A percentile compares a stretch with the other conserved stretches of the same genome.
phyloP scores from a whole-genome alignment of 1,139 yeast species.

The Blastobotrys elegans region DNA sequence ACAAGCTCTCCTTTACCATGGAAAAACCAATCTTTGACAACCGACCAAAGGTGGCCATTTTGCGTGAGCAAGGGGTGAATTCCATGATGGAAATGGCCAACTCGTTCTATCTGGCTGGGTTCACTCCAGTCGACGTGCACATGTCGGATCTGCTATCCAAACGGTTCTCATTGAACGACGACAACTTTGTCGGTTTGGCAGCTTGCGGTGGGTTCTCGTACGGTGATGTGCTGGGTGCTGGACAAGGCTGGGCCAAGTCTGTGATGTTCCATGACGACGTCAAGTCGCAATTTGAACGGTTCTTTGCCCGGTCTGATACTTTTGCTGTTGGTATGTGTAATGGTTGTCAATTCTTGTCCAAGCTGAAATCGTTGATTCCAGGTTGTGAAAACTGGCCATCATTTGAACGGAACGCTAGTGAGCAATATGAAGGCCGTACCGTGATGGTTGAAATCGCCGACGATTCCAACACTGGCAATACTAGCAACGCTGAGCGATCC shows the following conservation, averaged over 20 bases:
- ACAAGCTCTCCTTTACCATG: constrained; percentile 61
- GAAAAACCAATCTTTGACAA: constrained; percentile 35
- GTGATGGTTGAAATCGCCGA: constrained; percentile 77
- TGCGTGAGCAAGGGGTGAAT: constrained; percentile 98
- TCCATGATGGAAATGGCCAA: constrained; percentile 99
- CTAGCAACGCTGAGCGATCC: constrained; percentile 41
- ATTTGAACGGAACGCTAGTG: constrained; percentile 85
- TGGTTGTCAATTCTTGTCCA: constrained; percentile 95
- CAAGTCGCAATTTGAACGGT: constrained; percentile 67
- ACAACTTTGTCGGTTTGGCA: constrained; percentile 77
- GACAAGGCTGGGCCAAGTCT: constrained; percentile 99
- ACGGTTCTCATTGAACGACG: constrained; percentile 58
- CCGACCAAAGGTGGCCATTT: constrained; percentile 87
- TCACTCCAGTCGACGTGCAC: constrained; percentile 88
- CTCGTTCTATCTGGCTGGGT: constrained; percentile 94
- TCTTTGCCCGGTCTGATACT: constrained; percentile 85
- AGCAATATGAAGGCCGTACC: constrained; percentile 96
- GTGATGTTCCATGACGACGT: constrained; percentile 82
- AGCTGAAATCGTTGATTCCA: constrained; percentile 83
- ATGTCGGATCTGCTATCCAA: constrained; percentile 89
- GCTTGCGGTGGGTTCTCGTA: constrained; percentile 99
- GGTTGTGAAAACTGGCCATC: constrained; percentile 97
- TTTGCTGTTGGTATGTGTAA: constrained; percentile 99
- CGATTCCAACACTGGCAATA: constrained; percentile 41
- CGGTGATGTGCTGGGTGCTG: constrained; percentile 99